Base-by-base conservation (phyloP, 192 early-diverging fungal genomes). In the Martensiomyces pterosporus region DNA sequence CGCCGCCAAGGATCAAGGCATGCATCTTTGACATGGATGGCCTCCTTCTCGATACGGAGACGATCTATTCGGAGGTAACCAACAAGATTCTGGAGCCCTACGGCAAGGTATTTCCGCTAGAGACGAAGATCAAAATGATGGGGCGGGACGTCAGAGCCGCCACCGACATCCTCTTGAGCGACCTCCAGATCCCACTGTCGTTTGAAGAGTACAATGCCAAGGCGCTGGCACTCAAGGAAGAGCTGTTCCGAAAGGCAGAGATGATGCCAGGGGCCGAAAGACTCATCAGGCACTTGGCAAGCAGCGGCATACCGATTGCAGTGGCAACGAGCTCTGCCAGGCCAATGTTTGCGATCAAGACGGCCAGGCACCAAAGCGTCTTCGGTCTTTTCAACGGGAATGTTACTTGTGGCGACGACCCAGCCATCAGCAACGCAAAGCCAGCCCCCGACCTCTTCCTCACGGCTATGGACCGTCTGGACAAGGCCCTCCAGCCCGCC, bases 391-490 rank as follows among this genome's bases (percentile, higher is more conserved):
- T 98, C 76, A 84, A 85, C 38, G 36, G 35, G 15, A 65, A 80
- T 37, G 80, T 94, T 56, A 84, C 86, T 3, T 90, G 88, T 49
- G 95, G 93, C 9, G 91, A 98, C 62, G 92, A 98, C 55, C 72
- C 85, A 2, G 79, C 66, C 5, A 80, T 98, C 35, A 61, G 68
- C 41, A 62, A 79, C 39, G 86, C 90, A 3, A 98, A 98, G 74
- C 95, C 95, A 2, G 76, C 83, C 16, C 95, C 95, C 2, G 95
- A 98, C 47, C 78, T 95, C 19, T 98, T 96, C 71, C 76, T 85
- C 15, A 81, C 75, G 5, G 91, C 88, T 8, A 80, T 82, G 43
- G 47, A 81, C 27, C 60, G 59, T 49, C 39, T 87, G 13, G 82
- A 87, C 27, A 61, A 53, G 42, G 52, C 52, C 17, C 42, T 68